Conservation (phyloP, 306 rosid genomes). For the Quercus berberidifolia region DNA sequence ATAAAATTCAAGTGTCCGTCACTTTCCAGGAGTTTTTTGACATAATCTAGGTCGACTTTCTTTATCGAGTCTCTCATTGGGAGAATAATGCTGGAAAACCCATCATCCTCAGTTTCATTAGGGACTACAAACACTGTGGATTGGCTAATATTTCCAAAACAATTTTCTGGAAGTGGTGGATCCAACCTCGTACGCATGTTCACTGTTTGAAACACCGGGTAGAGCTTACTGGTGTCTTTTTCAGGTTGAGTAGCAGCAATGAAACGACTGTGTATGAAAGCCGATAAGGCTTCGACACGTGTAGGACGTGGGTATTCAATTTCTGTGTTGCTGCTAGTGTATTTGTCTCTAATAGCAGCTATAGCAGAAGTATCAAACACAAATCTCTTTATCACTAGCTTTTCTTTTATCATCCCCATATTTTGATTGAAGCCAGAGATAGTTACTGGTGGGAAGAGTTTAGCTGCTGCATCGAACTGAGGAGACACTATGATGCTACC, state of each 20-base stretch:
- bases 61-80: slow-evolving; percentile 28
- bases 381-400: slow-evolving; percentile 41
- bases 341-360: slow-evolving; percentile 36
- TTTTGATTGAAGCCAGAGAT: background rate
- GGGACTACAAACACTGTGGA: background rate
- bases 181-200: slow-evolving; percentile 50
- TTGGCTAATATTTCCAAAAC: slow-evolving; percentile 37
- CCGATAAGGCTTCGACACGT: slow-evolving; percentile 48
- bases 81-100: slow-evolving; percentile 4
- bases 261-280: slow-evolving; percentile 58
- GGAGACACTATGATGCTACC: slow-evolving; percentile 19
- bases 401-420: slow-evolving; percentile 27
- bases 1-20: slow-evolving; percentile 17
- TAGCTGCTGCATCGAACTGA: slow-evolving; percentile 28
- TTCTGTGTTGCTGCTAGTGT: background rate
- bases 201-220: slow-evolving; percentile 31
- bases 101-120: background rate
- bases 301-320: slow-evolving; percentile 25
- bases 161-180: slow-evolving; percentile 26
- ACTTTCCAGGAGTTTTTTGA: slow-evolving; percentile 17
- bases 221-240: background rate
- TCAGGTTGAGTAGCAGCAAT: slow-evolving; percentile 22
- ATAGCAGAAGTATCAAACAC: slow-evolving; percentile 29
- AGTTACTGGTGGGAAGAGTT: slow-evolving; percentile 48
- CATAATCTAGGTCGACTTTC: slow-evolving; percentile 27